Percentiles rank a stretch among this genome's conserved stretches.
These are phyloP conservation scores for Pelargonium nanum DNA, from an alignment of 345 rosid species.

Conservation along the genomic window DNA sequence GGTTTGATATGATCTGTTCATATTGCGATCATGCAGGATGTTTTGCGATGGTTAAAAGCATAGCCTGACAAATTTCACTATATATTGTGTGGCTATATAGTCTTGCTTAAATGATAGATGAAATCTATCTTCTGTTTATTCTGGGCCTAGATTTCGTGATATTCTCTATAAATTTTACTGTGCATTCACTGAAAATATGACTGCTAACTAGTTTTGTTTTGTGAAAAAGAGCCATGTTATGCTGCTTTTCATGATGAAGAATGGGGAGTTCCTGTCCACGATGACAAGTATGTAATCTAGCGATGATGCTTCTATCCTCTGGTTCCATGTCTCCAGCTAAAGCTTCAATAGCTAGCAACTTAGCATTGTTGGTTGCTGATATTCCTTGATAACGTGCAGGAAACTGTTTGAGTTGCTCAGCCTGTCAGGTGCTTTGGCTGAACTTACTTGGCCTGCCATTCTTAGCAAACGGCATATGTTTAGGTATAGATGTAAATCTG, in stretches of 20 bases:
- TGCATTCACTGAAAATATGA: neutral
- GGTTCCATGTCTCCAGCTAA: neutral
- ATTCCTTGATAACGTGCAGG: conserved; percentile 31
- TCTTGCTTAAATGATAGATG: neutral
- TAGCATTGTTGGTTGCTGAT: conserved; percentile 3
- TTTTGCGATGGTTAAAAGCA: neutral
- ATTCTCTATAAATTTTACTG: neutral
- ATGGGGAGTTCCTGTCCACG: conserved; percentile 80
- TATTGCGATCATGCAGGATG: neutral
- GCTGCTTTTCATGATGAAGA: conserved; percentile 82
- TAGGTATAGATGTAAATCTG: conserved; percentile 30
- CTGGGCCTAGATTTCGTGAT: neutral
- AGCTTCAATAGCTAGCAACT: neutral
- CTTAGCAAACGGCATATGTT: conserved; percentile 58
- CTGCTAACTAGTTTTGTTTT: conserved; percentile 11
- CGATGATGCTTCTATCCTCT: neutral
- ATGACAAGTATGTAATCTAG: conserved; percentile 54
- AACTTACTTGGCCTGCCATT: conserved; percentile 74
- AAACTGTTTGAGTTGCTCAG: conserved; percentile 68
- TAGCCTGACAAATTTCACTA: neutral
- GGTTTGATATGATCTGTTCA: neutral
- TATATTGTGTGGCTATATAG: neutral
- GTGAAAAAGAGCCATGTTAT: conserved; percentile 39
- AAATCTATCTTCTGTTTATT: neutral
- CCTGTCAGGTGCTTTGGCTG: conserved; percentile 84